A percentile compares a stretch with the other conserved stretches of the same genome.
phyloP scores from a whole-genome alignment of 345 rosid genomes.

The Syzygium jambos region DNA sequence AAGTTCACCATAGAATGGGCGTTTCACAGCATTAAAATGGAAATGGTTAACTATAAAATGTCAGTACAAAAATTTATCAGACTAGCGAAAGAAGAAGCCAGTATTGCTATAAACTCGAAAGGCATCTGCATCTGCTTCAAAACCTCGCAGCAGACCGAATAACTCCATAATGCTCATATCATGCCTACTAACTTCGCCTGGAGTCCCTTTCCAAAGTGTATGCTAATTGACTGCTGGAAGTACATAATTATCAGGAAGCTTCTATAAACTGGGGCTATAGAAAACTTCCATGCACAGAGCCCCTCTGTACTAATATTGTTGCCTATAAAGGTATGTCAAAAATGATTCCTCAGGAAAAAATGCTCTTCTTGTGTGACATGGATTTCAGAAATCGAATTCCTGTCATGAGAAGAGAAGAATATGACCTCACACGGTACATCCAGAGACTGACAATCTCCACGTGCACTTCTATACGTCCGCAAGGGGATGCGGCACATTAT shows the following conservation, averaged over 20 bases:
- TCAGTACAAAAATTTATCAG: background rate
- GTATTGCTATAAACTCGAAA: background rate
- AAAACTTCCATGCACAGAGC: background rate
- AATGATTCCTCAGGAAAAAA: background rate
- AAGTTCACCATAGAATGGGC: background rate
- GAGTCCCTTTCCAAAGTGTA: background rate
- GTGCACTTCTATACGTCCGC: background rate
- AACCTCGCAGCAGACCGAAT: background rate
- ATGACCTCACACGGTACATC: background rate
- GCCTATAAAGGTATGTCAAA: background rate
- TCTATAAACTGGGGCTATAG: background rate
- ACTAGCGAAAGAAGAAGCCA: background rate
- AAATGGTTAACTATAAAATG: background rate
- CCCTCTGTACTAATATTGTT: background rate
- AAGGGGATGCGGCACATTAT: constrained; percentile 8
- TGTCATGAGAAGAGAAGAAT: background rate
- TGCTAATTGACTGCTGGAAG: background rate
- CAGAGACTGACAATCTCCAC: background rate
- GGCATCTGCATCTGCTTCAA: background rate
- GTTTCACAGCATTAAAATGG: background rate
- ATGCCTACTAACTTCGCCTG: background rate
- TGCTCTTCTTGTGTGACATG: background rate
- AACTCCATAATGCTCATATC: background rate
- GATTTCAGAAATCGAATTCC: background rate
- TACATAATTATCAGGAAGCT: background rate